Percentiles rank a stretch among this genome's conserved stretches.
phyloP scores from a whole-genome alignment of 768 basidiomycete species.

The Kwoniella dendrophila region DNA sequence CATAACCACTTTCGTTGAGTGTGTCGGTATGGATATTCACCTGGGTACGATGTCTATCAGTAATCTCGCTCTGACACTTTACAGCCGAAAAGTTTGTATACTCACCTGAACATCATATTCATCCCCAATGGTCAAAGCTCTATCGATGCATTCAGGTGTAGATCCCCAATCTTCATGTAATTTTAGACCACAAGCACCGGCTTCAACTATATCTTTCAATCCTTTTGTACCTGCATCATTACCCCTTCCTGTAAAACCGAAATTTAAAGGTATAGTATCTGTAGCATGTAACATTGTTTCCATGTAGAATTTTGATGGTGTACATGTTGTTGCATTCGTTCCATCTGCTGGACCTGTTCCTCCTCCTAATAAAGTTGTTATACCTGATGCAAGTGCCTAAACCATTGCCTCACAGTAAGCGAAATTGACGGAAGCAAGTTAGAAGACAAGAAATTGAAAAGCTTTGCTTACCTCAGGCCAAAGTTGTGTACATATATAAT shows the following conservation, averaged over 20 bases:
- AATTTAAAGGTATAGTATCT: slow-evolving; percentile 86
- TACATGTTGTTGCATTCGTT: slow-evolving; percentile 92
- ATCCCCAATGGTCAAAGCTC: slow-evolving; percentile 77
- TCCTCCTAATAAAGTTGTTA: slow-evolving; percentile 93
- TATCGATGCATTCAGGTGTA: slow-evolving; percentile 78
- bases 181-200: slow-evolving; percentile 87
- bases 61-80: too few species aligned
- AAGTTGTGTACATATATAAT: slow-evolving; percentile 94
- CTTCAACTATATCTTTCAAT: slow-evolving; percentile 76
- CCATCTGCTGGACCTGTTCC: slow-evolving; percentile 92
- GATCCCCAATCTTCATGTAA: slow-evolving; percentile 97
- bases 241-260: slow-evolving; percentile 93
- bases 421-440: too few species aligned
- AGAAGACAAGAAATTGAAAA: too few species aligned
- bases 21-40: slow-evolving; percentile 97
- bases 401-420: too few species aligned
- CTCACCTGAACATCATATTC: slow-evolving; percentile 89
- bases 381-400: slow-evolving; percentile 62
- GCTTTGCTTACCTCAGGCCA: slow-evolving; percentile 74
- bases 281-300: slow-evolving; percentile 87
- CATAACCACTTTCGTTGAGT: slow-evolving; percentile 94
- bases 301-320: slow-evolving; percentile 86
- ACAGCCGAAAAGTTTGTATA: slow-evolving; percentile 9
- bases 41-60: too few species aligned
- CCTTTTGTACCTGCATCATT: slow-evolving; percentile 74